Evolutionary conservation across 2,329 filamentous ascomycete genomes (phyloP), one percentile per base, ranked within the genome.

Genomic region (Venturia aucupariae): DNA sequence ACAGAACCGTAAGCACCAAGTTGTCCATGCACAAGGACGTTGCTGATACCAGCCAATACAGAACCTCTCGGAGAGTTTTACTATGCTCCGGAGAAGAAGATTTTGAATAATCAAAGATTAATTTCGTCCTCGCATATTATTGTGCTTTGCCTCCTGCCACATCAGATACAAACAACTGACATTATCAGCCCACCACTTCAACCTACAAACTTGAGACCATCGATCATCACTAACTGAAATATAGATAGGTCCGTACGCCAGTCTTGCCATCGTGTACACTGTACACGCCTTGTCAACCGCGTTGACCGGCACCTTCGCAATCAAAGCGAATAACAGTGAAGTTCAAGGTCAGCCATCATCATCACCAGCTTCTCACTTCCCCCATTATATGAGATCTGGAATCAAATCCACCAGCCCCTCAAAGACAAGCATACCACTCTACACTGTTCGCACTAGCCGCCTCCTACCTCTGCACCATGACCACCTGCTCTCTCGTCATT

Each of bases 191-290:
- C 30, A 60, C 57, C 57, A 60, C 13, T 22, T 39, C 35, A 60
- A 27, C 8, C 57, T 32, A 11, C 57, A 10, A n/a, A 60, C 39
- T 19, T 60, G 57, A 11, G 57, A 60, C 57, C 30, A 60, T 6
- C 57, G 32, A 60, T 60, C 57, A 17, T 60, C 57, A 32, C n/a
- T 39, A 17, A 60, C 30, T 19, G 39, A 60, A 11, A 60, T 42
- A 60, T 60, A 60, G 11, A 39, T 42, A 38, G 39, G 35, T 27
- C 57, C 57, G 39, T 60, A 60, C 24, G 57, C 57, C 32, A 60
- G 27, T n/a, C 57, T 4, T 19, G 57, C 57, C 57, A 60, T 22
- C 57, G 57, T 60, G 19, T 60, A 60, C 8, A 60, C 39, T 2
- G 30, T 13, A 42, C 30, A 60, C 4, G 57, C 39, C 8, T 24